A percentile compares a stretch with the other conserved stretches of the same genome.
phyloP scores from a whole-genome alignment of 192 early-diverging fungal species.

The Rhizophagus prolifer region DNA sequence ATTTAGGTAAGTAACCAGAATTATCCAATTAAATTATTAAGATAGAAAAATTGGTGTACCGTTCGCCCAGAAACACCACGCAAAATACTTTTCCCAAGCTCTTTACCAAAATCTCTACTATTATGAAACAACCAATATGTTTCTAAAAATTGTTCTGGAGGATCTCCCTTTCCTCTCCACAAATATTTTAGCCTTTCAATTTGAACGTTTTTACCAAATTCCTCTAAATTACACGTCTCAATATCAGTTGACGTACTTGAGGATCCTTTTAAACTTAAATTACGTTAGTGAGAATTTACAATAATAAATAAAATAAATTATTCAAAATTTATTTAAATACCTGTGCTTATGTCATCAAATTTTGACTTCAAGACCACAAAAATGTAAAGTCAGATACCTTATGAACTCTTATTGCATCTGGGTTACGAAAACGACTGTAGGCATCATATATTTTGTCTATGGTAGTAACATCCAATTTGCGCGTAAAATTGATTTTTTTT shows the following conservation, averaged over 20 bases:
- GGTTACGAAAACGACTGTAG: slow-evolving; percentile 31
- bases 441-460: slow-evolving; percentile 32
- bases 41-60: neutral
- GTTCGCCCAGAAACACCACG: slow-evolving; percentile 33
- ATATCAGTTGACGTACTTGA: neutral
- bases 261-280: neutral
- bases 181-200: slow-evolving; percentile 38
- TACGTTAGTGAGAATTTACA: neutral
- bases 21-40: neutral
- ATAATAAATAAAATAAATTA: neutral
- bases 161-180: slow-evolving; percentile 33
- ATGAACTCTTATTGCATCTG: slow-evolving; percentile 33
- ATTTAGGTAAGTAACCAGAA: no score
- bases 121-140: slow-evolving; percentile 21
- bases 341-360: neutral
- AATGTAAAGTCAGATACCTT: slow-evolving; percentile 25
- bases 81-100: slow-evolving; percentile 34
- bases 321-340: neutral
- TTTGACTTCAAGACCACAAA: neutral
- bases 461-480: neutral
- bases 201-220: slow-evolving; percentile 36
- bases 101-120: slow-evolving; percentile 27
- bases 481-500: slow-evolving; percentile 19
- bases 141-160: slow-evolving; percentile 2
- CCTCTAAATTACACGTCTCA: slow-evolving; percentile 36